phyloP scores from a whole-genome alignment of 1,284 basidiomycete genomes.

The Ustilago trichophora region DNA sequence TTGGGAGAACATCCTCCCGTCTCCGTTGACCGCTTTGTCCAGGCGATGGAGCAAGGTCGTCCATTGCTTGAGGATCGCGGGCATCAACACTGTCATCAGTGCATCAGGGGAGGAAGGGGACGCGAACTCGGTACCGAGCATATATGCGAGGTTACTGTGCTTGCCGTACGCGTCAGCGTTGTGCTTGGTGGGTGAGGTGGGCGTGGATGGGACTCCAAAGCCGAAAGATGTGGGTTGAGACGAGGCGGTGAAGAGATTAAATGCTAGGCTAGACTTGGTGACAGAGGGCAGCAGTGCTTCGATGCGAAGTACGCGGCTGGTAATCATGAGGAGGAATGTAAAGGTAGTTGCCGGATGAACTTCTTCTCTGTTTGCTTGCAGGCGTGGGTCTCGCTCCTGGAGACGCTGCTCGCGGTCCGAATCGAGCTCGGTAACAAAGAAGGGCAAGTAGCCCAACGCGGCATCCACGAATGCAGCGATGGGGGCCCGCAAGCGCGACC shows the following conservation, averaged over 20 bases:
- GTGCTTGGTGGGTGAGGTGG: slow-evolving; percentile 3
- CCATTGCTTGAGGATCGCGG: slow-evolving; percentile 58
- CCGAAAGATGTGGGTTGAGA: slow-evolving; percentile 17
- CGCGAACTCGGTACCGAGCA: slow-evolving; percentile 23
- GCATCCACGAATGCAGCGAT: slow-evolving; percentile 53
- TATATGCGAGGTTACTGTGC: slow-evolving; percentile 29
- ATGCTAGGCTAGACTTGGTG: slow-evolving; percentile 38
- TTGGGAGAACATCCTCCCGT: slow-evolving; percentile 62
- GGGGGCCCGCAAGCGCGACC: slow-evolving; percentile 51
- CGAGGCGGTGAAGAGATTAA: slow-evolving; percentile 41
- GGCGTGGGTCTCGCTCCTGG: slow-evolving; percentile 19
- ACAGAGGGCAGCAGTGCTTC: slow-evolving; percentile 48
- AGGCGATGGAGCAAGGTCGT: slow-evolving; percentile 45
- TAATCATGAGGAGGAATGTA: slow-evolving; percentile 52
- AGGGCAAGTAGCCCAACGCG: slow-evolving; percentile 46
- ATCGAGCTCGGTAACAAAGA: slow-evolving; percentile 54
- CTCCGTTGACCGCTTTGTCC: slow-evolving; percentile 54
- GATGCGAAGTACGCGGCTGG: slow-evolving; percentile 52
- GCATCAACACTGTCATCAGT: slow-evolving; percentile 54
- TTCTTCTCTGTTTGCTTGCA: slow-evolving; percentile 38
- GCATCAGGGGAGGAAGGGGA: slow-evolving; percentile 52
- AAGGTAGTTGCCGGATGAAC: slow-evolving; percentile 58
- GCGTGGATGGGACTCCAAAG: slow-evolving; percentile 7
- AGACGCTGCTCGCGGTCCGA: slow-evolving; percentile 38
- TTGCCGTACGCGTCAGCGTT: slow-evolving; percentile 31